A percentile compares a stretch with the other conserved stretches of the same genome.
phyloP scores from a whole-genome alignment of 2,329 filamentous ascomycete genomes.

The Cercospora citrullina region DNA sequence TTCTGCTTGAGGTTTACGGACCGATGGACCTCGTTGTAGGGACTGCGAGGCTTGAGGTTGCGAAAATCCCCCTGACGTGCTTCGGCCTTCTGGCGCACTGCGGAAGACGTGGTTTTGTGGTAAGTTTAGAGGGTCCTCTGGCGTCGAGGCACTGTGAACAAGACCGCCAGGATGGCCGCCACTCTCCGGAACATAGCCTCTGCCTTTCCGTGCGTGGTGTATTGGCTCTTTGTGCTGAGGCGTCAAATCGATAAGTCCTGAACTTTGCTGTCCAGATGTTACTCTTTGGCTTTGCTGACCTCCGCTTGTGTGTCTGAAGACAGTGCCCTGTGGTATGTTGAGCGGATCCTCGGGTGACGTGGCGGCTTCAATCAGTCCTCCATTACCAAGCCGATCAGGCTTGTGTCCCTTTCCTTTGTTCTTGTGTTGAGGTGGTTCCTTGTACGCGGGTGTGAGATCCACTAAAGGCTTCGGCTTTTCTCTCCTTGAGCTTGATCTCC shows the following conservation, averaged over 20 bases:
- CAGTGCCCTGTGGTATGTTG: constrained; percentile 43
- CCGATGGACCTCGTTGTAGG: constrained; percentile 6
- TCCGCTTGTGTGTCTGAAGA: constrained; percentile 44
- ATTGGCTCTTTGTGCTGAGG: constrained; percentile 25
- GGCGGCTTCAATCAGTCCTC: constrained; percentile 49
- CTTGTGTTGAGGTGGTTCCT: constrained; percentile 62
- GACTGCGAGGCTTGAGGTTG: constrained; percentile 11
- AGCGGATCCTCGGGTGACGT: constrained; percentile 48
- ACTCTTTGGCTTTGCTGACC: constrained; percentile 8
- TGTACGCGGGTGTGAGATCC: constrained; percentile 65
- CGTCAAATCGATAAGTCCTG: constrained; percentile 21
- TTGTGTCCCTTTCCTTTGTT: constrained; percentile 54
- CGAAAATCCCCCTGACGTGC: constrained; percentile 5
- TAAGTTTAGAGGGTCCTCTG: constrained; percentile 23
- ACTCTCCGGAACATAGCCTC: constrained; percentile 19
- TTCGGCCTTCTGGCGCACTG: constrained; percentile 17
- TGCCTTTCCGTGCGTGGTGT: constrained; percentile 23
- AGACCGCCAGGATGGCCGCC: constrained; percentile 11
- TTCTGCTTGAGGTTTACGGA: constrained; percentile 12
- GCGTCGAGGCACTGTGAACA: constrained; percentile 18
- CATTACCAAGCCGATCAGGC: constrained; percentile 38
- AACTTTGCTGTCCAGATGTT: constrained; percentile 11
- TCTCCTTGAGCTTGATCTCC: constrained; percentile 48
- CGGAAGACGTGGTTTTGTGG: constrained; percentile 22
- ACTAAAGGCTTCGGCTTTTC: constrained; percentile 62